Percentiles rank a stretch among this genome's conserved stretches.
Conservation (phyloP, 345 rosid genomes). For the Trapa bicornis region DNA sequence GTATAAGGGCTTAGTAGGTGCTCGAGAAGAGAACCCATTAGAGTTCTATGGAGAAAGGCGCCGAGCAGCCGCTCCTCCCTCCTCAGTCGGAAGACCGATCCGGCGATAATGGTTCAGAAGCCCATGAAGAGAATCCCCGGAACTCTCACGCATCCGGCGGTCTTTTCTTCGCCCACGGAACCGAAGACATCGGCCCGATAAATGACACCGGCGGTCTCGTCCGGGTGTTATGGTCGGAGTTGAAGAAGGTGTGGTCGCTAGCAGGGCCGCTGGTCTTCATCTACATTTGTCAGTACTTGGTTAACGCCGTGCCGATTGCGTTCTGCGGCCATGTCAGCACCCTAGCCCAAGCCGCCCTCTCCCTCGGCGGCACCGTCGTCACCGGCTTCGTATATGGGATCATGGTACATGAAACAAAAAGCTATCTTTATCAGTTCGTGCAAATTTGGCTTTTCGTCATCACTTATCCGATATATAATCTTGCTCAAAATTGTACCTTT, state of each 20-base stretch:
- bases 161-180: constrained; percentile 20
- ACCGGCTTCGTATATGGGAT: constrained; percentile 75
- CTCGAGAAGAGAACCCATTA: no score
- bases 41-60: constrained; percentile 15
- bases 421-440: background rate
- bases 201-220: constrained; percentile 27
- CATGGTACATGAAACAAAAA: constrained; percentile 32
- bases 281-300: constrained; percentile 55
- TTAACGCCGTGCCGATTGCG: constrained; percentile 68
- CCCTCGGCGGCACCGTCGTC: constrained; percentile 75
- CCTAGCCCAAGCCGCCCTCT: constrained; percentile 65
- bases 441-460: no score
- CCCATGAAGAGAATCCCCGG: background rate
- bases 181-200: constrained; percentile 59
- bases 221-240: constrained; percentile 37
- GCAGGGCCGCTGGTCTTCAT: constrained; percentile 96
- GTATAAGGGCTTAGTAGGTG: no score
- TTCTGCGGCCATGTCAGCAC: constrained; percentile 70
- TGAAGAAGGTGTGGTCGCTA: constrained; percentile 65
- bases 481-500: background rate
- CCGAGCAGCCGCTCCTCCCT: constrained; percentile 25
- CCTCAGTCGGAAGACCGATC: no score
- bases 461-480: no score
- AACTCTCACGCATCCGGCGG: background rate
- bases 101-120: background rate